Base-by-base conservation (phyloP, 106 monocot genomes). In the Platanthera guangdongensis region DNA sequence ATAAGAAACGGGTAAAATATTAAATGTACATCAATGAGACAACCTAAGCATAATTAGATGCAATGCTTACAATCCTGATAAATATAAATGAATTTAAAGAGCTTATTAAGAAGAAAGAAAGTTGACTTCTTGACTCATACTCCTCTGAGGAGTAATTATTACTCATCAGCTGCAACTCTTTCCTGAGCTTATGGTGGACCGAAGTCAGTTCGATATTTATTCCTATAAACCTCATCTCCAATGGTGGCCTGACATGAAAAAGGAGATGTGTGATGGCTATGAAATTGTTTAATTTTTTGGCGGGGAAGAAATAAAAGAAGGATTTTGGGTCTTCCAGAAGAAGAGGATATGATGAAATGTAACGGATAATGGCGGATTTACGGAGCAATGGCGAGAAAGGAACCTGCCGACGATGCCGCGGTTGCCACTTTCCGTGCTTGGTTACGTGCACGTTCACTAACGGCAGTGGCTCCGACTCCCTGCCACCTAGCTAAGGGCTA, bases 351-450 rank as follows among this genome's bases (percentile, higher is more conserved):
- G 25, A 25, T 25, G 25, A 25, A 25, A 25, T 6, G 65, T 21
- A 2, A 19, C 67, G 30, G 28, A 5, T 6, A 19, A 59, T 59
- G 59, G 25, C 16, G 5, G n/a, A 59, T 4, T 30, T 65, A 85
- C 52, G 85, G 85, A 52, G 85, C 88, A 83, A 90, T 90, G 45
- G 90, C 87, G 74, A 87, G 70, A 79, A 87, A 87, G 25, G 76
- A 59, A 7, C 60, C 76, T 22, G 64, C 64, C 9, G 64, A 65
- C 18, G 69, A 47, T 16, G 69, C 46, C 0, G 57, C 30, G 18
- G 51, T 21, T 10, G 51, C 16, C 22, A 59, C 59, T 8, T 59
- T 59, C n/a, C 59, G 47, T 0, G 81, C 78, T 30, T 74, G 8
- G 48, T 18, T 73, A 0, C 51, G 21, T 1, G 62, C 6, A 5